These are phyloP conservation scores for Cystofilobasidium ferigula DNA, from an alignment of 768 basidiomycete genomes.

Conservation along the genomic window DNA sequence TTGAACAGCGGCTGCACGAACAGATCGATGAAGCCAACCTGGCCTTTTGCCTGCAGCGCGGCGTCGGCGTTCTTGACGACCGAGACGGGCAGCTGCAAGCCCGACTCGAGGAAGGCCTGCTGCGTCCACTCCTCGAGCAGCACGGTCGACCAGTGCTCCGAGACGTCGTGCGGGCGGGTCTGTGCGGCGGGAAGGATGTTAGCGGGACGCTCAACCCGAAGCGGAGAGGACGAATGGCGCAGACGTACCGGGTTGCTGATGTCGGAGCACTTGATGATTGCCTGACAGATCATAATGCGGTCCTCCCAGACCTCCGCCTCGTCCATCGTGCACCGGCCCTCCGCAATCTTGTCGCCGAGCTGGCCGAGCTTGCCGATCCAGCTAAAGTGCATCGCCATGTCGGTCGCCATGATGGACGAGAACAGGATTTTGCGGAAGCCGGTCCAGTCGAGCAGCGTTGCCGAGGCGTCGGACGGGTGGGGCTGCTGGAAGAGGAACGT, in stretches of 20 bases:
- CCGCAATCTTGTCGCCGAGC: slow-evolving; percentile 42
- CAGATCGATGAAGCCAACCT: slow-evolving; percentile 74
- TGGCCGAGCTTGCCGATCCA: slow-evolving; percentile 62
- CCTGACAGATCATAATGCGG: slow-evolving; percentile 69
- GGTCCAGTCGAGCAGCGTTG: slow-evolving; percentile 30
- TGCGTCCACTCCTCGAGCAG: slow-evolving; percentile 80
- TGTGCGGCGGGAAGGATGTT: slow-evolving; percentile 35
- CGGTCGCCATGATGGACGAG: slow-evolving; percentile 77
- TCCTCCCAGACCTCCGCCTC: slow-evolving; percentile 36
- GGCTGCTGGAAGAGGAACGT: slow-evolving; percentile 40
- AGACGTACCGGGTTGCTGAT: slow-evolving; percentile 88
- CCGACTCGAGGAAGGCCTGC: slow-evolving; percentile 75
- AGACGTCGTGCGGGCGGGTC: slow-evolving; percentile 86
- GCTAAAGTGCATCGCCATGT: slow-evolving; percentile 79
- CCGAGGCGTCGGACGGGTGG: neutral
- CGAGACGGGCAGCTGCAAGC: slow-evolving; percentile 60
- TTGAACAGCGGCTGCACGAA: slow-evolving; percentile 79
- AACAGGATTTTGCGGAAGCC: slow-evolving; percentile 63
- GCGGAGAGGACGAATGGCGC: neutral
- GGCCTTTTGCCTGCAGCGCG: slow-evolving; percentile 61
- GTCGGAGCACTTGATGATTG: slow-evolving; percentile 91
- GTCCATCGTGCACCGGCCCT: slow-evolving; percentile 13
- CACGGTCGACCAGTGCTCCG: slow-evolving; percentile 82
- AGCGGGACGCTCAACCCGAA: neutral
- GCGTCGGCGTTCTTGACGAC: slow-evolving; percentile 46